These are phyloP conservation scores for Cenococcum geophilum DNA, from an alignment of 495 filamentous ascomycete species.

Conservation along the genomic window DNA sequence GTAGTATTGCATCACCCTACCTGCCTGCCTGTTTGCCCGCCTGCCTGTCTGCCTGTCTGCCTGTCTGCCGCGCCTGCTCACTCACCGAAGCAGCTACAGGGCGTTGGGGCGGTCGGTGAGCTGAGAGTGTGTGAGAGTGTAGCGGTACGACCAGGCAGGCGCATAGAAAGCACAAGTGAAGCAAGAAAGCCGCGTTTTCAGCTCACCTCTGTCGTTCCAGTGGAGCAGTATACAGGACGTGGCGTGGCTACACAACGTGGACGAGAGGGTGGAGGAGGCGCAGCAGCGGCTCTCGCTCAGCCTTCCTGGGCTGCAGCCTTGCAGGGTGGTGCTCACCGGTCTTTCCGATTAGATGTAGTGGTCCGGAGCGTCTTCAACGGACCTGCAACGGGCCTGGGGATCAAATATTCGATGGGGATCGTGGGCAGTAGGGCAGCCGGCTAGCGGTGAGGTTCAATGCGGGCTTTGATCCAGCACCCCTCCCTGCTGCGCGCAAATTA, in stretches of 20 bases:
- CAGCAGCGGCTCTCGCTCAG: slow-evolving; percentile 3
- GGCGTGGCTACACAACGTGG: no score
- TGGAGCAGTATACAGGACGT: neutral
- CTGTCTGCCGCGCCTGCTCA: no score
- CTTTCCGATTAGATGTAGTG: neutral
- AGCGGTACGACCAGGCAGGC: neutral
- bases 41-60: no score
- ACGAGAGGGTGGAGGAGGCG: neutral
- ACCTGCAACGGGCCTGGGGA: no score
- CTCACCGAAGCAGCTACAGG: neutral
- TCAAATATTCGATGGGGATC: no score
- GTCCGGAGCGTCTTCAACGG: no score
- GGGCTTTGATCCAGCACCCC: no score
- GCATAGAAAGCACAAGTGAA: neutral
- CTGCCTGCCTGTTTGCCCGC: no score
- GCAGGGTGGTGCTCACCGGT: neutral
- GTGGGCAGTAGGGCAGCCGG: no score
- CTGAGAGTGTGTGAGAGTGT: neutral
- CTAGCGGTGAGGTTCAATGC: no score
- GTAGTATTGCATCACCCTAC: no score
- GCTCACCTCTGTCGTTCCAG: neutral
- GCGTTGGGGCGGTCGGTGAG: neutral
- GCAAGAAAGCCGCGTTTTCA: neutral
- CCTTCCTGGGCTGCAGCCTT: neutral
- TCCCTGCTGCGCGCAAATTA: no score